Conservation (phyloP, 2,329 filamentous ascomycete genomes). For the Chrysosporium keratinophilum region DNA sequence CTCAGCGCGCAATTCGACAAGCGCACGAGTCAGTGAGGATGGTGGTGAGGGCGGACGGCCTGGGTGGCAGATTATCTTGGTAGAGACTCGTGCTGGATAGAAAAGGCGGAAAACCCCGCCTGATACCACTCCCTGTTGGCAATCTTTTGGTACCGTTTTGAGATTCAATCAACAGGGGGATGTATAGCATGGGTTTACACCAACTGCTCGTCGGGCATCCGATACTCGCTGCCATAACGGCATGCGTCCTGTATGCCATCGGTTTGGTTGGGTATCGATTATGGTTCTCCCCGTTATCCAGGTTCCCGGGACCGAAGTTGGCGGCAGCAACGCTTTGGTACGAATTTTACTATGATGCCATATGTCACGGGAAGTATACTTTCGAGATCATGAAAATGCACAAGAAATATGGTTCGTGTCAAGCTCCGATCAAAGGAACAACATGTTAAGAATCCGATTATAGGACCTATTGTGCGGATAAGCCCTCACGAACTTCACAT, state of each 20-base stretch:
- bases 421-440: background rate
- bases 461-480: slow-evolving; percentile 28
- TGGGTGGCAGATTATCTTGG: background rate
- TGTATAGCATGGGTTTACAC: background rate
- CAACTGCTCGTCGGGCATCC: slow-evolving; percentile 1
- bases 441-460: background rate
- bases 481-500: slow-evolving; percentile 27
- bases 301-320: slow-evolving; percentile 20
- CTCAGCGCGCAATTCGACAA: background rate
- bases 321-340: slow-evolving; percentile 20
- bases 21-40: background rate
- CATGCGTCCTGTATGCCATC: slow-evolving; percentile 4
- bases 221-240: background rate
- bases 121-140: background rate
- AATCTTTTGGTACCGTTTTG: background rate
- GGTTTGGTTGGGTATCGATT: slow-evolving; percentile 17
- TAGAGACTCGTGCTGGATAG: background rate
- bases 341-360: slow-evolving; percentile 21
- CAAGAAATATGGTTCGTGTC: slow-evolving; percentile 23
- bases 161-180: background rate
- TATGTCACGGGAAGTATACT: slow-evolving; percentile 21
- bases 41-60: background rate
- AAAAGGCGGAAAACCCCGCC: slow-evolving; percentile 2
- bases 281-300: slow-evolving; percentile 19
- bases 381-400: slow-evolving; percentile 24